A percentile compares a stretch with the other conserved stretches of the same genome.
Evolutionary conservation across 768 basidiomycete genomes (phyloP).

Genomic region (Kwoniella mangroviensis): DNA sequence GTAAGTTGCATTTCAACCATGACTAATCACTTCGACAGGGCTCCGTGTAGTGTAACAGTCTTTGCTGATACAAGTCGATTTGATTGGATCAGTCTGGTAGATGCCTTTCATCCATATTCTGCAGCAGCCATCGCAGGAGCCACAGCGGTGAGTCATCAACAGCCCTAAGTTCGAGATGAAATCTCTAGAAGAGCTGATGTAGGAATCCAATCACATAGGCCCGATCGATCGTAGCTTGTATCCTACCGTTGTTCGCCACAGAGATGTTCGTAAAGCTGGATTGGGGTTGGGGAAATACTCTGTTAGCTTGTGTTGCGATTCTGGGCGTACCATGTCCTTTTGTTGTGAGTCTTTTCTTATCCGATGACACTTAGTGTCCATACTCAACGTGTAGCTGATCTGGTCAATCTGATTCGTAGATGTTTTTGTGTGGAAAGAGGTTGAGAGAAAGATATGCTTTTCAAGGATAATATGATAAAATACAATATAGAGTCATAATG

Average conservation of each 20-base stretch:
- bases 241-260: constrained; percentile 45
- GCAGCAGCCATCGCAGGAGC: constrained; percentile 50
- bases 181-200: not conserved
- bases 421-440: constrained; percentile 25
- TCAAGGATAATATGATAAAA: not conserved
- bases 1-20: too few relatives aligned
- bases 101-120: constrained; percentile 55
- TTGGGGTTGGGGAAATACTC: constrained; percentile 52
- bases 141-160: constrained; percentile 37
- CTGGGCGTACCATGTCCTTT: constrained; percentile 45
- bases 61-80: not conserved
- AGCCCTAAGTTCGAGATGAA: not conserved
- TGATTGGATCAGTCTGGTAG: constrained; percentile 39
- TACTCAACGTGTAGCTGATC: too few relatives aligned
- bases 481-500: not conserved
- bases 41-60: too few relatives aligned
- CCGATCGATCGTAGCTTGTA: constrained; percentile 42
- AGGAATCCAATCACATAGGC: not conserved
- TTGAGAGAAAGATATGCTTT: constrained; percentile 27
- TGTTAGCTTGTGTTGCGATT: constrained; percentile 42
- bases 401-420: constrained; percentile 12
- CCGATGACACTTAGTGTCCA: too few relatives aligned
- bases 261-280: constrained; percentile 47
- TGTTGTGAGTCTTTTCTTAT: too few relatives aligned
- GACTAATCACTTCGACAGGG: too few relatives aligned